A percentile compares a stretch with the other conserved stretches of the same genome.
phyloP scores from a whole-genome alignment of 1,139 yeast genomes.

The Tardiomyces digboiensis region DNA sequence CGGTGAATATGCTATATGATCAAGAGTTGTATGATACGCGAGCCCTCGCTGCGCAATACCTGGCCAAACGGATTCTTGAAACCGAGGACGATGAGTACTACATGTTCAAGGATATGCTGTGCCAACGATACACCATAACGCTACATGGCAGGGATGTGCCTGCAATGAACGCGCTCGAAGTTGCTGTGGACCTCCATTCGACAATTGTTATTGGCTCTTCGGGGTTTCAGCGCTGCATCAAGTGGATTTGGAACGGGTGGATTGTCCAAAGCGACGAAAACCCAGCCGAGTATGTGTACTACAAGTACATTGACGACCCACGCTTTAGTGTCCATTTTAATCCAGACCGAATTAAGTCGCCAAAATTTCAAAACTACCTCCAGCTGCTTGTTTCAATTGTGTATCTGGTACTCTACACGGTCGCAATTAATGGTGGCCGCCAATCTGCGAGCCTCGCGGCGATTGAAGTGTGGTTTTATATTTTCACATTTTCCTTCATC shows the following conservation, averaged over 20 bases:
- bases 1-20: constrained; percentile 55
- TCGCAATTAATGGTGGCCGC: constrained; percentile 45
- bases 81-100: constrained; percentile 47
- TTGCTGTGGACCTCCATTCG: constrained; percentile 82
- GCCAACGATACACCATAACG: constrained; percentile 64
- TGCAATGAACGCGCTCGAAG: constrained; percentile 66
- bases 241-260: constrained; percentile 95
- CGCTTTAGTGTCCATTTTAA: constrained; percentile 59
- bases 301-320: constrained; percentile 49
- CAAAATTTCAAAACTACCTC: constrained; percentile 66
- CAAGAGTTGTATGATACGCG: constrained; percentile 53
- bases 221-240: constrained; percentile 79
- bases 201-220: constrained; percentile 66
- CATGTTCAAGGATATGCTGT: constrained; percentile 64
- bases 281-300: constrained; percentile 55
- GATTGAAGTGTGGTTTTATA: constrained; percentile 48
- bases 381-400: constrained; percentile 62
- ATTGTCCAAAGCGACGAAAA: constrained; percentile 66
- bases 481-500: constrained; percentile 58
- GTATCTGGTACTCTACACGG: constrained; percentile 52
- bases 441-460: constrained; percentile 18
- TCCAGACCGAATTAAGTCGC: constrained; percentile 79
- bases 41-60: constrained; percentile 58
- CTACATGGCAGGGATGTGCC: constrained; percentile 51
- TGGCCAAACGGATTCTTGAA: constrained; percentile 67